Percentiles rank a stretch among this genome's conserved stretches.
phyloP scores from a whole-genome alignment of 148 eudicot species.

The Salicornia ramosissima region DNA sequence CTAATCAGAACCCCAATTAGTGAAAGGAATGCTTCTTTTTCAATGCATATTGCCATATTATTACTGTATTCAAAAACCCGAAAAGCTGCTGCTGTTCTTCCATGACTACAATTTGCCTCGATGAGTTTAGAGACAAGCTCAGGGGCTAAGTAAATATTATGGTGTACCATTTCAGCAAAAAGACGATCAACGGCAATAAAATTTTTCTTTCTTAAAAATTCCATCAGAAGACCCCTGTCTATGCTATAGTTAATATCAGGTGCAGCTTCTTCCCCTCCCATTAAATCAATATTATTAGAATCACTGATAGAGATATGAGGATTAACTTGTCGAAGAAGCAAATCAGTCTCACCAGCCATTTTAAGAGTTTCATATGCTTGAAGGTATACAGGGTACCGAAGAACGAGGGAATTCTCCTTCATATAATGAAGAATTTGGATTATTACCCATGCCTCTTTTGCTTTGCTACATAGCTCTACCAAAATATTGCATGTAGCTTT shows the following conservation, averaged over 20 bases:
- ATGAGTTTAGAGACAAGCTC: constrained; percentile 43
- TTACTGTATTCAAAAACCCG: constrained; percentile 50
- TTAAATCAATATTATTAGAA: constrained; percentile 13
- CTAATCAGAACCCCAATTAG: constrained; percentile 56
- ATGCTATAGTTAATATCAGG: constrained; percentile 18
- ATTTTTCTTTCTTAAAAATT: constrained; percentile 41
- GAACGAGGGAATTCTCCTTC: constrained; percentile 66
- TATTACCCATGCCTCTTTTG: constrained; percentile 47
- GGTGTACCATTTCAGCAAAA: constrained; percentile 34
- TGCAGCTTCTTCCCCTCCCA: constrained; percentile 11
- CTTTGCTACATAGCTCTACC: constrained; percentile 58
- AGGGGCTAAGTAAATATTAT: constrained; percentile 35
- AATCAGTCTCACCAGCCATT: constrained; percentile 47
- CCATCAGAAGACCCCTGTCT: constrained; percentile 43
- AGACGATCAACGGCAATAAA: constrained; percentile 50
- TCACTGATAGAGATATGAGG: constrained; percentile 45
- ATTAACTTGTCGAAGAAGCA: constrained; percentile 62
- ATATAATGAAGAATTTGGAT: constrained; percentile 58
- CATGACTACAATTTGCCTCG: constrained; percentile 39
- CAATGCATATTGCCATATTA: constrained; percentile 38
- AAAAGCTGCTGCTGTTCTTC: constrained; percentile 44
- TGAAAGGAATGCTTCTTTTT: constrained; percentile 48
- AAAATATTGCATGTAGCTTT: constrained; percentile 84
- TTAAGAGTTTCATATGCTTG: constrained; percentile 49
- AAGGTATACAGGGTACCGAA: constrained; percentile 56